These are phyloP conservation scores for Lophiotrema nucula DNA, from an alignment of 495 filamentous ascomycete species.

Conservation along the genomic window DNA sequence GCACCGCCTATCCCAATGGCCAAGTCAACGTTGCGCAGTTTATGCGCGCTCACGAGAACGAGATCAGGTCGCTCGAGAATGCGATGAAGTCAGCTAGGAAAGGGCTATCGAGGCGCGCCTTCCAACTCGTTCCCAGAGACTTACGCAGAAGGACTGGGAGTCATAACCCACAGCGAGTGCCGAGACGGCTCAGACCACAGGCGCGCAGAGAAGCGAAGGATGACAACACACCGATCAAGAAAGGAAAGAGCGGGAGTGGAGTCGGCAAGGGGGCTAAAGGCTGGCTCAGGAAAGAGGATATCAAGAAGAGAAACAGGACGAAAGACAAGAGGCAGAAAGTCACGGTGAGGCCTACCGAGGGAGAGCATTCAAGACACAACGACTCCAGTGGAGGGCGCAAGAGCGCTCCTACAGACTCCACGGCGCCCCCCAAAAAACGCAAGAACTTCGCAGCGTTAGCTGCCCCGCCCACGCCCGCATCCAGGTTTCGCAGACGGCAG, in stretches of 20 bases:
- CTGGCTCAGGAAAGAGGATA: conserved; percentile 79
- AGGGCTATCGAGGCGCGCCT: conserved; percentile 68
- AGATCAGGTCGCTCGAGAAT: conserved; percentile 79
- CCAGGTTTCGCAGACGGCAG: conserved; percentile 83
- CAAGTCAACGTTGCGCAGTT: conserved; percentile 49
- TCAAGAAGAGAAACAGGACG: conserved; percentile 62
- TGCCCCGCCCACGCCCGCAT: conserved; percentile 60
- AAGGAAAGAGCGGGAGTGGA: conserved; percentile 66
- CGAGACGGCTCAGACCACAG: conserved; percentile 67
- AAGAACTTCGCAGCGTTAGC: conserved; percentile 61
- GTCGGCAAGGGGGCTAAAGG: conserved; percentile 54
- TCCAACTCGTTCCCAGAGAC: conserved; percentile 82
- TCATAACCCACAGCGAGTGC: conserved; percentile 92
- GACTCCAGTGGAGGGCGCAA: neutral
- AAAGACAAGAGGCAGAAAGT: conserved; percentile 42
- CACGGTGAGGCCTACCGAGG: conserved; percentile 9
- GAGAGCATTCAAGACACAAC: neutral
- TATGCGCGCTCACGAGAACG: conserved; percentile 76
- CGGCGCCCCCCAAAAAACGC: neutral
- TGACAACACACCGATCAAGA: conserved; percentile 88
- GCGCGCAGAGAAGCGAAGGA: conserved; percentile 81
- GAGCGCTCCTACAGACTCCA: no score
- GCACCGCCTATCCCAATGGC: conserved; percentile 26
- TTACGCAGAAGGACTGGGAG: conserved; percentile 85
- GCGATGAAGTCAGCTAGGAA: conserved; percentile 73